Base-by-base conservation (phyloP, 129 eudicot species). In the Mikania micrantha region DNA sequence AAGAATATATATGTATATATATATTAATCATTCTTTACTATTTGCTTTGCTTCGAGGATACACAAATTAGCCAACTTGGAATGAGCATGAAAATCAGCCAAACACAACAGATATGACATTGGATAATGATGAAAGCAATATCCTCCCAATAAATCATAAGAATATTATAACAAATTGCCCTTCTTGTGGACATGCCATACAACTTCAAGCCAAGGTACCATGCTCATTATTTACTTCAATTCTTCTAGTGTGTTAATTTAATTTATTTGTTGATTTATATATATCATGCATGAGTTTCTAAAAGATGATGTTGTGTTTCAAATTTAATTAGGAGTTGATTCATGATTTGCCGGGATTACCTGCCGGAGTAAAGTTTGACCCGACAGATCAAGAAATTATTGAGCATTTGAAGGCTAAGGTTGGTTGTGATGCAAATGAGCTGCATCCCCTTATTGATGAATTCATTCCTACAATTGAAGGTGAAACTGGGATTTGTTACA, bases 281-380 rank as follows among this genome's bases (percentile, higher is more conserved):
- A 52, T n/a, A n/a, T n/a, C n/a, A n/a, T n/a, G n/a, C n/a, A n/a
- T 61, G 11, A 27, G 25, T 41, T 72, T 64, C 34, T 27, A n/a
- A n/a, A 39, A 24, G 12, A 31, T 31, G 2, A 35, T 39, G 15
- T 4, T 34, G 11, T 7, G 53, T 45, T 41, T 19, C 9, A 28
- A 3, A 28, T 71, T 39, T 44, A 28, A 67, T 39, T 44, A 85
- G 85, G 76, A 61, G 3, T 82, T 84, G 69, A 73, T 91, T 62
- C 87, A 89, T 44, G 83, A 83, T 79, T 87, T 88, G 67, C 95
- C 96, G 1, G 98, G 95, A 35, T 60, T 93, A 72, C 98, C 98
- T 10, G 95, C 98, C 2, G 98, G 98, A 74, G 98, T 93, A 68
- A 93, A 86, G 75, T 93, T 93, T 45, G 98, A 93, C 70, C 98